A percentile compares a stretch with the other conserved stretches of the same genome.
phyloP scores from a whole-genome alignment of 805 yeast genomes.

The Ogataea philodendri region DNA sequence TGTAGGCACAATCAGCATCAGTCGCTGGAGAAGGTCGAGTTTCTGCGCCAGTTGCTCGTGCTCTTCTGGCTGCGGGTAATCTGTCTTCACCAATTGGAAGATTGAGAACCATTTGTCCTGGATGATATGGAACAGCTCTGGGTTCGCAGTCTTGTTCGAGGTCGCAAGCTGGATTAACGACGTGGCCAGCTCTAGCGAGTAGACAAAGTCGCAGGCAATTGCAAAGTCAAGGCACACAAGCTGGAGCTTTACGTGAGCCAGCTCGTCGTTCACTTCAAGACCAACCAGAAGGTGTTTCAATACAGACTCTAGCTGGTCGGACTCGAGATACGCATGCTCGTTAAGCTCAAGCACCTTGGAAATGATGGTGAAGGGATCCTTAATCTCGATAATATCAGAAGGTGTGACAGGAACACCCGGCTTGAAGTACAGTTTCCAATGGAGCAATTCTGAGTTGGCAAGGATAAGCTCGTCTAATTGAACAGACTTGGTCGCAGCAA shows the following conservation, averaged over 20 bases:
- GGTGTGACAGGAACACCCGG: conserved; percentile 34
- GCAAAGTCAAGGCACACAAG: conserved; percentile 65
- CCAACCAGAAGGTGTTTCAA: conserved; percentile 42
- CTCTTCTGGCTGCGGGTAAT: conserved; percentile 24
- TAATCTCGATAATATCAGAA: conserved; percentile 21
- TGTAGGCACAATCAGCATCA: conserved; percentile 50
- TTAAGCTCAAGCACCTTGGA: conserved; percentile 50
- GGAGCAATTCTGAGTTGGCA: conserved; percentile 24
- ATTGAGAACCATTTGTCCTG: conserved; percentile 63
- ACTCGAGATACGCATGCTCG: conserved; percentile 46
- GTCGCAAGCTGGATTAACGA: conserved; percentile 36
- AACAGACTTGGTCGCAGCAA: conserved; percentile 8
- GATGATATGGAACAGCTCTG: conserved; percentile 18
- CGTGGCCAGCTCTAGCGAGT: conserved; percentile 48
- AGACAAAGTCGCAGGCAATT: conserved; percentile 57
- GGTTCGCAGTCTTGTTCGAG: conserved; percentile 4
- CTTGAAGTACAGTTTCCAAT: conserved; percentile 31
- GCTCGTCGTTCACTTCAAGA: conserved; percentile 20
- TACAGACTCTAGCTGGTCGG: conserved; percentile 41
- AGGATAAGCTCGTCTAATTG: conserved; percentile 20
- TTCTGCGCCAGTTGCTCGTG: conserved; percentile 36
- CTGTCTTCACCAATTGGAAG: conserved; percentile 65
- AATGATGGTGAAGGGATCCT: conserved; percentile 28
- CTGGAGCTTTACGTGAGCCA: conserved; percentile 25
- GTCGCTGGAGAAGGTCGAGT: conserved; percentile 49